Percentiles rank a stretch among this genome's conserved stretches.
Evolutionary conservation across 768 basidiomycete species (phyloP).

Genomic region (Leccinum uliginosum): DNA sequence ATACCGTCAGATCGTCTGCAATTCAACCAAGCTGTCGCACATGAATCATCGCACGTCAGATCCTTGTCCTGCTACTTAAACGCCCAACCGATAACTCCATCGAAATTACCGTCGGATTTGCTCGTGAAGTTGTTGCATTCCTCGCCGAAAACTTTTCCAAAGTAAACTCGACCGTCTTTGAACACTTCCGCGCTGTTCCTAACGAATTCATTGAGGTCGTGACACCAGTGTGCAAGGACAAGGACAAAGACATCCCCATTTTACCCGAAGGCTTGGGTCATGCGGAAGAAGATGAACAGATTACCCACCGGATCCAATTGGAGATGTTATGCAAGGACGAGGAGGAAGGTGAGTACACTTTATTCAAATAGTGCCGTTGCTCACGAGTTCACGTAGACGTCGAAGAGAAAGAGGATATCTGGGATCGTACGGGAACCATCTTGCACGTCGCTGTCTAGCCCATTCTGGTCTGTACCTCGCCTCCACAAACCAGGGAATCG

Average conservation of each 20-base stretch:
- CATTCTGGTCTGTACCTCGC: too few species aligned
- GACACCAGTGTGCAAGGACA: conserved; percentile 98
- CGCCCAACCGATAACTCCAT: conserved; percentile 96
- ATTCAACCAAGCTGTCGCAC: conserved; percentile 93
- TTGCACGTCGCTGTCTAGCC: too few species aligned
- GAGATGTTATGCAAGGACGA: conserved; percentile 86
- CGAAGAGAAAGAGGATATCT: conserved; percentile 82
- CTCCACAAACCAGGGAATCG: too few species aligned
- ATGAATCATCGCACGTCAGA: conserved; percentile 94
- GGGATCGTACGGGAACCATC: conserved; percentile 93
- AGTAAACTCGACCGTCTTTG: conserved; percentile 91
- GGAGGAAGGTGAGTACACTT: conserved; percentile 45
- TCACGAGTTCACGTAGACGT: conserved; percentile 41
- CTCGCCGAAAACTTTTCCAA: conserved; percentile 90
- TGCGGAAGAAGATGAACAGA: conserved; percentile 97
- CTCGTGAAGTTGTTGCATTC: conserved; percentile 95
- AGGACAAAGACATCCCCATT: conserved; percentile 97
- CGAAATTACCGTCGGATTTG: conserved; percentile 97
- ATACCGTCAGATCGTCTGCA: conserved; percentile 74
- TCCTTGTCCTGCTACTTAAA: conserved; percentile 92
- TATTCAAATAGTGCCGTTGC: conserved; percentile 24
- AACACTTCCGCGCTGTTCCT: conserved; percentile 93
- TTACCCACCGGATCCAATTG: conserved; percentile 88
- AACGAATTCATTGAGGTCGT: conserved; percentile 96
- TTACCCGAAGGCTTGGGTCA: conserved; percentile 91